Percentiles rank a stretch among this genome's conserved stretches.
These are phyloP conservation scores for Cyberlindnera galapagoensis DNA, from an alignment of 805 yeast species.

Conservation along the genomic window DNA sequence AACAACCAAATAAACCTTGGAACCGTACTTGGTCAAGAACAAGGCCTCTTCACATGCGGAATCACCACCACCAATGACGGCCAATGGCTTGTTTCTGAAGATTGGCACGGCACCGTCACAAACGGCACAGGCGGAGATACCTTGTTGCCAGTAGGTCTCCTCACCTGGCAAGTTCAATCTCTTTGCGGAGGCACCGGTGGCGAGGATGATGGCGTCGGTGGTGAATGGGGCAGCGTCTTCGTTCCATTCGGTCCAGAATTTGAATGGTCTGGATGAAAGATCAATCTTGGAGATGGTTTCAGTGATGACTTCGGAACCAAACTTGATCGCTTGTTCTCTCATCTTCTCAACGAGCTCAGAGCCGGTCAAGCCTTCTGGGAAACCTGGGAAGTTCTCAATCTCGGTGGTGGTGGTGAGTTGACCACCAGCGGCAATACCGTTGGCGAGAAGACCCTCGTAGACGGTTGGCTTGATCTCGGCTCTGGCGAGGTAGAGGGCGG, in stretches of 20 bases:
- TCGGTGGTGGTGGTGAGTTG: conserved; percentile 98
- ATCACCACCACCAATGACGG: conserved; percentile 99
- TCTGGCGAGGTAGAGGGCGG: conserved; percentile 93
- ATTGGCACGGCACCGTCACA: conserved; percentile 99
- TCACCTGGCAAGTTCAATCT: conserved; percentile 94
- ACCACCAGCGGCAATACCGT: conserved; percentile 98
- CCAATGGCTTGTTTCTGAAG: conserved; percentile 95
- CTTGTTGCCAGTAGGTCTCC: conserved; percentile 97
- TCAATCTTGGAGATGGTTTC: conserved; percentile 95
- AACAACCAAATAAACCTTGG: conserved; percentile 88
- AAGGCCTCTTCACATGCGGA: conserved; percentile 99
- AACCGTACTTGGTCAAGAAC: conserved; percentile 94
- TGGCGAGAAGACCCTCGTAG: conserved; percentile 93
- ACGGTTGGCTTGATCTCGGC: conserved; percentile 92
- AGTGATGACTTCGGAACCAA: conserved; percentile 91
- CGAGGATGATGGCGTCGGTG: conserved; percentile 86
- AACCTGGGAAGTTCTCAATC: conserved; percentile 98
- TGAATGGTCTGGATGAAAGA: conserved; percentile 82
- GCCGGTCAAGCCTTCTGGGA: conserved; percentile 90
- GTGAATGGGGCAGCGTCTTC: conserved; percentile 90
- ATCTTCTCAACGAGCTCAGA: conserved; percentile 85
- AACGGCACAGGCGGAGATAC: conserved; percentile 99
- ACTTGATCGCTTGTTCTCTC: conserved; percentile 80
- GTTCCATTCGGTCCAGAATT: conserved; percentile 92
- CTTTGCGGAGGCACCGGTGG: conserved; percentile 98